Evolutionary conservation across 1,284 basidiomycete species (phyloP).

Genomic region (Cyathus olla): DNA sequence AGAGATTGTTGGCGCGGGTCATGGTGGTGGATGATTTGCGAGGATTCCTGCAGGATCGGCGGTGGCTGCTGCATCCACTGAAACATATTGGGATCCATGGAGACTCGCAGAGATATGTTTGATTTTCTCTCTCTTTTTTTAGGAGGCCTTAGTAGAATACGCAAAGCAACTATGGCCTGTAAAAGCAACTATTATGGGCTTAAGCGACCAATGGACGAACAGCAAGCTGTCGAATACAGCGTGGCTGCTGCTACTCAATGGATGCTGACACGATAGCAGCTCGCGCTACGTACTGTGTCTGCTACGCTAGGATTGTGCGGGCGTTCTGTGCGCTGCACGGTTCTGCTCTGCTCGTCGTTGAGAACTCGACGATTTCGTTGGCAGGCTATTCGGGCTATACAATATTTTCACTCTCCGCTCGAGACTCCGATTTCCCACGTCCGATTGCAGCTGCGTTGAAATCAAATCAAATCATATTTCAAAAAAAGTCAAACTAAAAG

Average conservation of each 20-base stretch:
- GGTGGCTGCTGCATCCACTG: constrained; percentile 63
- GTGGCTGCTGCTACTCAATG: too few relatives aligned
- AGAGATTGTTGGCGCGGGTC: constrained; percentile 18
- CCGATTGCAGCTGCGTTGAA: too few relatives aligned
- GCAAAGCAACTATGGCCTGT: constrained; percentile 36
- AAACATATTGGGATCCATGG: constrained; percentile 50
- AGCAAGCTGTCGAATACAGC: too few relatives aligned
- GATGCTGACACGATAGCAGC: too few relatives aligned
- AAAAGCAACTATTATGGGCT: constrained; percentile 60
- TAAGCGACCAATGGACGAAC: constrained; percentile 53
- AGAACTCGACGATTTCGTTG: too few relatives aligned
- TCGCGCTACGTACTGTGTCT: too few relatives aligned
- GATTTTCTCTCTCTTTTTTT: constrained; percentile 43
- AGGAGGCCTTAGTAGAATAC: constrained; percentile 46
- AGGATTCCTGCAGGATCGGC: constrained; percentile 46
- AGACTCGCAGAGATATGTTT: constrained; percentile 42
- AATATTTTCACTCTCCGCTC: constrained; percentile 44
- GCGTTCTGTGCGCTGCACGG: constrained; percentile 35
- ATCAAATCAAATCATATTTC: too few relatives aligned
- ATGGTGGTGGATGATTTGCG: constrained; percentile 34
- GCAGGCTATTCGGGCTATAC: constrained; percentile 10
- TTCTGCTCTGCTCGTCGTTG: too few relatives aligned
- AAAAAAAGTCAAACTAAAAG: too few relatives aligned
- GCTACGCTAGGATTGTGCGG: constrained; percentile 14
- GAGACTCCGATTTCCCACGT: constrained; percentile 21